These are phyloP conservation scores for Kluyveromyces marxianus DNA, from an alignment of 1,139 yeast species.

Conservation along the genomic window DNA sequence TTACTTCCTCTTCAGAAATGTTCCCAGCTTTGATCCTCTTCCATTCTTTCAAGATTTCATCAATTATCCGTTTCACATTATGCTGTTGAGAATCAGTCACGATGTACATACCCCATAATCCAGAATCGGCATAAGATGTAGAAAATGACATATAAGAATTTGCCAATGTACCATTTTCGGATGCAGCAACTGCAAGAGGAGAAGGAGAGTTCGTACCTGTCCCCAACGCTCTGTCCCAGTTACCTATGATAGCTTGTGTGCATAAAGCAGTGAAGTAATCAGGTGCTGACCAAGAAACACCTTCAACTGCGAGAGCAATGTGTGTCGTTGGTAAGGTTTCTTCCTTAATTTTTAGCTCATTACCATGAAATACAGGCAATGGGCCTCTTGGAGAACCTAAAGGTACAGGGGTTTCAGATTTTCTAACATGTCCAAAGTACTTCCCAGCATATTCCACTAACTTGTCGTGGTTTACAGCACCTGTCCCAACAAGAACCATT, in stretches of 20 bases:
- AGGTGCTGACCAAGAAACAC: slow-evolving; percentile 95
- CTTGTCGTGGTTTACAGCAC: slow-evolving; percentile 82
- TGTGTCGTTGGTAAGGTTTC: slow-evolving; percentile 81
- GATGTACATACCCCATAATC: slow-evolving; percentile 93
- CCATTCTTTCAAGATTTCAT: slow-evolving; percentile 84
- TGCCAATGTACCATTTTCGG: slow-evolving; percentile 54
- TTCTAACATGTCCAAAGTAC: slow-evolving; percentile 68
- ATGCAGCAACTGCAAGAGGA: slow-evolving; percentile 68
- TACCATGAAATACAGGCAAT: slow-evolving; percentile 75
- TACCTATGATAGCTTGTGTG: slow-evolving; percentile 93
- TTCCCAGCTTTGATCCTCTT: slow-evolving; percentile 67
- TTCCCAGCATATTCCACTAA: slow-evolving; percentile 69
- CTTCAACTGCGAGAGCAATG: slow-evolving; percentile 92
- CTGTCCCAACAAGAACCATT: slow-evolving; percentile 96
- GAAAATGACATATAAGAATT: slow-evolving; percentile 95
- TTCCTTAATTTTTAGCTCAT: slow-evolving; percentile 80
- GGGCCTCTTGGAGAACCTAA: slow-evolving; percentile 73
- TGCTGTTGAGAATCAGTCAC: slow-evolving; percentile 70
- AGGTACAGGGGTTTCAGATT: slow-evolving; percentile 47
- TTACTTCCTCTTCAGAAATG: slow-evolving; percentile 80
- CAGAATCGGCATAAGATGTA: slow-evolving; percentile 95
- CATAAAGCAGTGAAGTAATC: slow-evolving; percentile 94
- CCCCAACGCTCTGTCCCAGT: slow-evolving; percentile 94
- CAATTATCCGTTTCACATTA: slow-evolving; percentile 57
- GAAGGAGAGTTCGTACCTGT: slow-evolving; percentile 65